These are phyloP conservation scores for Exophiala aquamarina DNA, from an alignment of 2,329 filamentous ascomycete genomes.

Conservation along the genomic window DNA sequence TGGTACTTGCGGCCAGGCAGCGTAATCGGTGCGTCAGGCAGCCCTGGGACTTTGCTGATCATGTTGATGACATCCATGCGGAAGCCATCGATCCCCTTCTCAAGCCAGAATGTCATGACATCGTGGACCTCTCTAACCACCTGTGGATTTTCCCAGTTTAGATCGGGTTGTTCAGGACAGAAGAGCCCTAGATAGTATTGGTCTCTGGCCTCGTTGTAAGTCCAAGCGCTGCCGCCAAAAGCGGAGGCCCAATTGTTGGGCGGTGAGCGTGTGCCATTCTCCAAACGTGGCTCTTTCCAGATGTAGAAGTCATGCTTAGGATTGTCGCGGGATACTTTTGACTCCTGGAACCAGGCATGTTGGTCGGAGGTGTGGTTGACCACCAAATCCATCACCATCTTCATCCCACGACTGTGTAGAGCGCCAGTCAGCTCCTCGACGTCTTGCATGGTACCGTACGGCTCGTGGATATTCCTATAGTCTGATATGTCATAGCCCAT, in stretches of 20 bases:
- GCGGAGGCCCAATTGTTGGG: constrained; percentile 68
- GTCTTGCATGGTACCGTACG: constrained; percentile 63
- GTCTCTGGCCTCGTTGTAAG: constrained; percentile 65
- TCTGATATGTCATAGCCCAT: constrained; percentile 71
- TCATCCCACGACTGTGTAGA: constrained; percentile 61
- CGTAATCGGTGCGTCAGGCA: constrained; percentile 57
- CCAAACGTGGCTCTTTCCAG: constrained; percentile 47
- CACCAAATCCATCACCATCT: constrained; percentile 69
- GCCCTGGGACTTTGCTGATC: constrained; percentile 58
- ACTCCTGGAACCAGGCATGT: constrained; percentile 68
- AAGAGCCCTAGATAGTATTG: constrained; percentile 76
- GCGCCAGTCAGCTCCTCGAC: constrained; percentile 59
- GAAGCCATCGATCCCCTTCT: constrained; percentile 68
- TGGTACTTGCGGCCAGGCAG: constrained; percentile 46
- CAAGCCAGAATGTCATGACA: constrained; percentile 72
- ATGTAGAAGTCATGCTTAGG: constrained; percentile 68
- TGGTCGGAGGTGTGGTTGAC: constrained; percentile 72
- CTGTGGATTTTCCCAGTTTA: constrained; percentile 72
- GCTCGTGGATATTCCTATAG: constrained; percentile 61
- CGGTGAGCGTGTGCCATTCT: constrained; percentile 56
- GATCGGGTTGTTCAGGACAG: constrained; percentile 68
- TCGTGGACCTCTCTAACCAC: constrained; percentile 65
- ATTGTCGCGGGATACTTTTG: constrained; percentile 55
- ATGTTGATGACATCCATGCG: constrained; percentile 68
- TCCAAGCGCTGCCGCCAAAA: constrained; percentile 39